Base-by-base conservation (phyloP, 495 filamentous ascomycete genomes). In the Parachaetomium inaequale region DNA sequence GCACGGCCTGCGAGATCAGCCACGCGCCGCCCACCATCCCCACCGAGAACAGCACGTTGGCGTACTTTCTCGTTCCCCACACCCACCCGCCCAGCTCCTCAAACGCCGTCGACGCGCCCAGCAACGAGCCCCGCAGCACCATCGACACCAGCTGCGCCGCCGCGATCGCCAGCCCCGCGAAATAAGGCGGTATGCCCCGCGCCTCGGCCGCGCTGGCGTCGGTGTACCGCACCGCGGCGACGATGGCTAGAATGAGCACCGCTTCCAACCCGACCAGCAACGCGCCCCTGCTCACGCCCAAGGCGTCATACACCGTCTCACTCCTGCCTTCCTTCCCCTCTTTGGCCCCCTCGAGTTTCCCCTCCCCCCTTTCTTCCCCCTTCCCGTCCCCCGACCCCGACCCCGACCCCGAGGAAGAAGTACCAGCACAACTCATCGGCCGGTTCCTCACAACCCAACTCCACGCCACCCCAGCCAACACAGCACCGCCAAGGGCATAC, bases 91-190 rank as follows among this genome's bases (percentile, higher is more conserved):
- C 81, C 21, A 79, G 61, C 60, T 85, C 76, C 60, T 85, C 82
- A 51, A 79, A 85, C 1, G 76, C 74, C 14, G 72, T 72, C 19
- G 80, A 82, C n/a, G 80, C 78, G 36, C 83, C 84, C 19, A 85
- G 63, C 40, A 83, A 70, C 29, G 66, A 68, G 7, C 65, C 64
- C 17, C 78, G 74, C 34, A 78, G 49, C 4, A 79, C 17, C n/a
- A 82, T 55, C 21, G 77, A 81, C 7, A 74, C 58, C 1, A 77
- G 55, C 62, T 86, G 84, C 15, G 80, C 76, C 0, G 66, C 67
- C 0, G 77, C 82, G 43, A 86, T 80, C 36, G 79, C 61, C 23
- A 84, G 55, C 2, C 83, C 83, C 31, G 82, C 82, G 12, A 72
- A 7, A 0, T 75, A 61, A 2, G 79, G 75, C 14, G 67, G 63